Evolutionary conservation across 2,329 filamentous ascomycete species (phyloP).

Genomic region (Ophiostoma montium): DNA sequence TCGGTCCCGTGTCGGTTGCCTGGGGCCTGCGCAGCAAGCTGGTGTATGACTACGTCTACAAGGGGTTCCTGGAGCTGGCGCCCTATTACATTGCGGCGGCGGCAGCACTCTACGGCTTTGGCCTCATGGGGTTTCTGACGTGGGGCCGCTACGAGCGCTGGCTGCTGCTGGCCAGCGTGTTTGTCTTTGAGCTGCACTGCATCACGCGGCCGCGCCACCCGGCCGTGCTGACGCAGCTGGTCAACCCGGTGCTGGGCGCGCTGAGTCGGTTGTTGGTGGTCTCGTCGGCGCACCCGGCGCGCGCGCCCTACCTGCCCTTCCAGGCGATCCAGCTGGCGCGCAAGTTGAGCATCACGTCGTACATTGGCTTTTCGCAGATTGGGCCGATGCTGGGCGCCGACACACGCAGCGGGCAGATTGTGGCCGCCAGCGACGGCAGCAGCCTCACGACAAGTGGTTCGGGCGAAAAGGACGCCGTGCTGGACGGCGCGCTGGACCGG

Average conservation of each 20-base stretch:
- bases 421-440: constrained; percentile 17
- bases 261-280: constrained; percentile 23
- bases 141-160: constrained; percentile 54
- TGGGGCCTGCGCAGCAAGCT: constrained; percentile 40
- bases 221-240: constrained; percentile 19
- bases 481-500: constrained; percentile 48
- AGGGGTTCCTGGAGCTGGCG: constrained; percentile 43
- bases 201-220: constrained; percentile 42
- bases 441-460: constrained; percentile 25
- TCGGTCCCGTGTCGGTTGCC: constrained; percentile 58
- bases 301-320: constrained; percentile 61
- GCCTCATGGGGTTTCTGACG: constrained; percentile 52
- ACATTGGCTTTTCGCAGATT: constrained; percentile 72
- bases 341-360: constrained; percentile 62
- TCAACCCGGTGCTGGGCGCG: constrained; percentile 24
- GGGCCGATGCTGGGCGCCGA: constrained; percentile 47
- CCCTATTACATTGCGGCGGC: constrained; percentile 48
- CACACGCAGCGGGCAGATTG: constrained; percentile 15
- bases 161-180: constrained; percentile 39
- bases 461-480: constrained; percentile 28
- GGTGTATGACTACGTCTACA: constrained; percentile 56
- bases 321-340: constrained; percentile 66
- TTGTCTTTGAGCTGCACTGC: constrained; percentile 41
- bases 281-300: background rate
- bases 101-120: constrained; percentile 44